Evolutionary conservation across 169 alveolate species (phyloP).

Genomic region (Amoebophrya sp.): DNA sequence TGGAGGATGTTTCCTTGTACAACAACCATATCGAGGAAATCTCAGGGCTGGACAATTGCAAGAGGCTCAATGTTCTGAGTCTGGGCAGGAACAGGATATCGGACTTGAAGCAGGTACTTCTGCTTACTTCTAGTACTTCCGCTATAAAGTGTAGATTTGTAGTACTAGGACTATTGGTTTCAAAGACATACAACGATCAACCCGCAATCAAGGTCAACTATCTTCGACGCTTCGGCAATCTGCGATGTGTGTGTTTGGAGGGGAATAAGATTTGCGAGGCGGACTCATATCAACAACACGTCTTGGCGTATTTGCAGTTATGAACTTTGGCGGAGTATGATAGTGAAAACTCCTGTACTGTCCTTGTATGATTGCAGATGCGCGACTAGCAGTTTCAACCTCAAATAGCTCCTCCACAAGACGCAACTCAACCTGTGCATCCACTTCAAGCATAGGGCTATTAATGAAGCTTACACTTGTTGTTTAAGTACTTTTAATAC

Average conservation of each 20-base stretch:
- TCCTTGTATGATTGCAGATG: too few species aligned
- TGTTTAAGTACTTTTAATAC: too few species aligned
- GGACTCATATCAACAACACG: constrained; percentile 19
- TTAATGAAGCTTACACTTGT: too few species aligned
- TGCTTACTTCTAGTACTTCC: background rate
- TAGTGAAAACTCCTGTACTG: too few species aligned
- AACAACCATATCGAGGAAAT: constrained; percentile 54
- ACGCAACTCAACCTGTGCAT: too few species aligned
- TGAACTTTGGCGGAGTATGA: too few species aligned
- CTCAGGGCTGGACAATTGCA: constrained; percentile 57
- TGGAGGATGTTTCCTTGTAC: constrained; percentile 62
- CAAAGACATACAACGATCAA: too few species aligned
- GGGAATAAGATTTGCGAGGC: constrained; percentile 27
- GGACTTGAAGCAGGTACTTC: constrained; percentile 3
- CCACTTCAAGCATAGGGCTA: too few species aligned
- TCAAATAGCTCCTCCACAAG: too few species aligned
- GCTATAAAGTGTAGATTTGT: too few species aligned
- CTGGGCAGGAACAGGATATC: constrained; percentile 59
- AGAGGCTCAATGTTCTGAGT: constrained; percentile 59
- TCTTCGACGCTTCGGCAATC: background rate
- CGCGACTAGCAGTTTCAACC: too few species aligned
- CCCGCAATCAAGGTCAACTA: background rate
- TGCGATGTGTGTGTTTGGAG: constrained; percentile 35
- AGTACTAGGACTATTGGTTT: too few species aligned
- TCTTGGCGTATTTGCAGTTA: constrained; percentile 32